Evolutionary conservation across 208 protist genomes (phyloP), one percentile per base, ranked within the genome.

Genomic region (Trypanosoma rangeli): DNA sequence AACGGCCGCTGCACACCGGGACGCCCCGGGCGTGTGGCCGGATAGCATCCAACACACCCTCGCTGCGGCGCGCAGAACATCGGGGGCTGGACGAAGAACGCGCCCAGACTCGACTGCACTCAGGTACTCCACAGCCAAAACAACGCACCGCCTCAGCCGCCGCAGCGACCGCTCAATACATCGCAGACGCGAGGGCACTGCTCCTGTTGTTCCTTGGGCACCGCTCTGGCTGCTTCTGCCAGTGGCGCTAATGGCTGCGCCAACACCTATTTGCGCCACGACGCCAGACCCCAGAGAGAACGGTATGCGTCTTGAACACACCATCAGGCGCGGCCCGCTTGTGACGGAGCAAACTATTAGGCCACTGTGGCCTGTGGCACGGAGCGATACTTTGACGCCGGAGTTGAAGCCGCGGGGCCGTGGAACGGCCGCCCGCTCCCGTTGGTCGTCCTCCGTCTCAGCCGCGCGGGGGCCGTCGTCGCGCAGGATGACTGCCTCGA

Each of bases 61-160:
- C 81, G 33, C 46, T 54, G 26, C 68, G 58, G 63, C 86, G 84
- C 0, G 80, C 73, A 13, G 18, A 24, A 64, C 42, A 12, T 54
- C 42, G 29, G 69, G 50, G 60, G 85, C 58, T 28, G 53, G 24
- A 37, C 24, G 16, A 49, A 54, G 35, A 44, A 64, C 39, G 15
- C 68, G 53, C 31, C 70, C 68, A 15, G 44, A 46, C 48, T 74
- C 63, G 7, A 86, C 59, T 9, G 29, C 56, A 28, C 72, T 56
- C n/a, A 89, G 70, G 55, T 84, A 86, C 42, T 70, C 46, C 22
- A 68, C 52, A 10, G 82, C 54, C 18, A 82, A 15, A 20, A 63
- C 22, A 15, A 86, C 67, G 15, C 80, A 56, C n/a, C 62, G 50
- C 35, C 46, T 76, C 24, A 89, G 65, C 66, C 82, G 68, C 0